Evolutionary conservation across 2,329 filamentous ascomycete species (phyloP), one percentile per base, ranked within the genome.

Genomic region (Aureobasidium sp.): DNA sequence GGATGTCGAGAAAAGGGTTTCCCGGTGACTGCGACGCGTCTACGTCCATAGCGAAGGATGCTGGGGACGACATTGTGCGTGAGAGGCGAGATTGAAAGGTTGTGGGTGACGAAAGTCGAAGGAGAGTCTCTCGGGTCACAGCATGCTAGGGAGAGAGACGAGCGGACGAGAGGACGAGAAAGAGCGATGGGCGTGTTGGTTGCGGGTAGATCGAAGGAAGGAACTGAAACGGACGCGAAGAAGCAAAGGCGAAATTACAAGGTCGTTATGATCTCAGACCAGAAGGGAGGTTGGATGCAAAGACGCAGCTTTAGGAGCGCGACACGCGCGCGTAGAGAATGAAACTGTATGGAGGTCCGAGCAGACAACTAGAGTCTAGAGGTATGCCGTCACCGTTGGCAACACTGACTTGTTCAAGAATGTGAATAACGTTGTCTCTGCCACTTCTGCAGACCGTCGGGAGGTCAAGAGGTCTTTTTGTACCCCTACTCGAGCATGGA

Each of bases 1-100:
- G 72, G 36, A 74, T 70, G 62, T 72, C 69, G 61, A 67, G 69
- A 52, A 72, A 70, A 31, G 68, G 68, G 36, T 64, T 65, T 53
- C 44, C 52, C 17, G 62, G n/a, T 37, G 64, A 52, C 17, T 60
- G 62, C 55, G 62, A 41, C 39, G 58, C 62, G 48, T 65, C 64
- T 44, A 62, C 45, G 45, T 65, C 64, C 25, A 57, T 44, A 25
- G 36, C 34, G 42, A 53, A 64, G 36, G 62, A 57, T 27, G 61
- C 64, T n/a, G 64, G 64, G 61, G 64, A 65, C 48, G 64, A 64
- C 64, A 65, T 65, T 39, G 20, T 44, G 31, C 22, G 57, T 15
- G 20, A 37, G 17, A 22, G 44, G 57, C 44, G 34, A 51, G 36
- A 51, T 48, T n/a, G 25, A 14, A 31, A 59, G 29, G 42, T 59